A percentile compares a stretch with the other conserved stretches of the same genome.
phyloP scores from a whole-genome alignment of 176 grass and related monocot species.

The Miscanthus lutarioriparius region DNA sequence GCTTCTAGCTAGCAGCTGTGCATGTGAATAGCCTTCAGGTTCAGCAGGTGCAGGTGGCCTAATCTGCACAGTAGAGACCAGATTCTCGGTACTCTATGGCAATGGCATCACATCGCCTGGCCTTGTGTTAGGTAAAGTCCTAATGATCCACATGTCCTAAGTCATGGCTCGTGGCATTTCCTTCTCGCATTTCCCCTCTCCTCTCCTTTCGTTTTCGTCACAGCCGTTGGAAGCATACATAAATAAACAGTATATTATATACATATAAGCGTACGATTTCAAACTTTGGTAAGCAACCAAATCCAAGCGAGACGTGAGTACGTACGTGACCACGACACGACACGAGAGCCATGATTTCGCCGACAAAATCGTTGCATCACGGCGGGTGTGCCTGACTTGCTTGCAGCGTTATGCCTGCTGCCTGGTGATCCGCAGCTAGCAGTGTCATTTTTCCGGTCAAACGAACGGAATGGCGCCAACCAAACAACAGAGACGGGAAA shows the following conservation, averaged over 20 bases:
- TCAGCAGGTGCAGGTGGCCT: conserved; percentile 1
- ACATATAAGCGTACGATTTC: neutral
- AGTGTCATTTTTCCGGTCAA: neutral
- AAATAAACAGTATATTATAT: neutral
- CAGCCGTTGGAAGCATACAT: neutral
- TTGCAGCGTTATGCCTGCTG: neutral
- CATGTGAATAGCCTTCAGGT: neutral
- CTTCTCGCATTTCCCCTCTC: neutral
- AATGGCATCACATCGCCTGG: neutral
- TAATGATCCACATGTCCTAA: neutral
- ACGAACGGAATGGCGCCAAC: neutral
- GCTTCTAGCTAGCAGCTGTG: neutral
- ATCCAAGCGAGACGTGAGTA: neutral
- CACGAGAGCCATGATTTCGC: neutral
- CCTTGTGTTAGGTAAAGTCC: neutral
- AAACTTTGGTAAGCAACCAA: conserved; percentile 3
- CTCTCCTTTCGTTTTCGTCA: neutral
- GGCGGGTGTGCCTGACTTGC: neutral
- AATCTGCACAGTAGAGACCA: neutral
- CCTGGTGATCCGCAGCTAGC: neutral
- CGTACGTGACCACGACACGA: conserved; percentile 4
- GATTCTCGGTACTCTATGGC: neutral
- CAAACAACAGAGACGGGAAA: neutral
- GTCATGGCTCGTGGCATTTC: neutral
- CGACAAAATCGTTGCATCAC: conserved; percentile 7